These are phyloP conservation scores for Saccharomycopsis capsularis DNA, from an alignment of 805 yeast genomes.

Conservation along the genomic window DNA sequence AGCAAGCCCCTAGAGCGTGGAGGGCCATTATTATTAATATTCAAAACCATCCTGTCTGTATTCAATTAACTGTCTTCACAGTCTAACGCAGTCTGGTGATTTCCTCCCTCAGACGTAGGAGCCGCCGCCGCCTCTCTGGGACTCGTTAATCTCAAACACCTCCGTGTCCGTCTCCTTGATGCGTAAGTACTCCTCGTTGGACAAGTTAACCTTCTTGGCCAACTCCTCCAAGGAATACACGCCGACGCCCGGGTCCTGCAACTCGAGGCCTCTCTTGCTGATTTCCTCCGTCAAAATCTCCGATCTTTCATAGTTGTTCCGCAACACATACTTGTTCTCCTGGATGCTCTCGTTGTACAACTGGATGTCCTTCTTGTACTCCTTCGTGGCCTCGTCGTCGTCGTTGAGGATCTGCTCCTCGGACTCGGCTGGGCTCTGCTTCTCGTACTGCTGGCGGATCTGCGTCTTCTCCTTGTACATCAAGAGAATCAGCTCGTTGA, in stretches of 20 bases:
- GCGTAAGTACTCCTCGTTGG: neutral
- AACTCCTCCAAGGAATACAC: neutral
- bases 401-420: constrained; percentile 20
- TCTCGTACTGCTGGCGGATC: constrained; percentile 29
- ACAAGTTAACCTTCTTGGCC: neutral
- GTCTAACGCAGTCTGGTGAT: neutral
- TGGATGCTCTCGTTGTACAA: constrained; percentile 47
- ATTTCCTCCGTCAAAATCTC: neutral
- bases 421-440: constrained; percentile 21
- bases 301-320: constrained; percentile 33
- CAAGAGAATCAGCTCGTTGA: constrained; percentile 45
- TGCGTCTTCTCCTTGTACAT: constrained; percentile 33
- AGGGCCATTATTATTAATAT: too few relatives aligned
- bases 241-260: neutral
- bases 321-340: constrained; percentile 51
- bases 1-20: neutral
- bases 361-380: constrained; percentile 38
- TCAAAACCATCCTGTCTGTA: too few relatives aligned
- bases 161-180: constrained; percentile 1
- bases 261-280: neutral
- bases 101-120: neutral
- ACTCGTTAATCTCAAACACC: neutral
- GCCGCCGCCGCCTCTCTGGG: neutral
- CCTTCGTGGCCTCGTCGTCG: constrained; percentile 26
- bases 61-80: too few relatives aligned